Percentiles rank a stretch among this genome's conserved stretches.
Conservation (phyloP, 441 rosid species). For the Raphanus hybrid region DNA sequence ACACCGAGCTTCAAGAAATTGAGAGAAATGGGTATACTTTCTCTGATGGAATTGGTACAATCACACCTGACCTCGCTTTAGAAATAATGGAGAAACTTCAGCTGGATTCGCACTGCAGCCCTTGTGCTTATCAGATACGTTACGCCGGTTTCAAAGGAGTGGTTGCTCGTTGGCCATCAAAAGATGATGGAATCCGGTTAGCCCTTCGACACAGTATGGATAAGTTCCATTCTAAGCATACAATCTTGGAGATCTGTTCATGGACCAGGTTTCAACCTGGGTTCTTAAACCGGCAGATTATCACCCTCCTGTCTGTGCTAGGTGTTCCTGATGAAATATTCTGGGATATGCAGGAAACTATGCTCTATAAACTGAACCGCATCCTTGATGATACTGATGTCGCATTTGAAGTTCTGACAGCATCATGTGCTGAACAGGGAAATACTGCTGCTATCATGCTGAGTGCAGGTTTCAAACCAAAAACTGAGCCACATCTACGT, state of each 20-base stretch:
- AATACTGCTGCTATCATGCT: slow-evolving; percentile 88
- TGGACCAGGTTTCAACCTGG: slow-evolving; percentile 99
- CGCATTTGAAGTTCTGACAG: slow-evolving; percentile 85
- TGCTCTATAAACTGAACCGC: slow-evolving; percentile 68
- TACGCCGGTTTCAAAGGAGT: slow-evolving; percentile 97
- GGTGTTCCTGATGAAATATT: slow-evolving; percentile 73
- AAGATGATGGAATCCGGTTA: slow-evolving; percentile 61
- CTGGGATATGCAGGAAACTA: slow-evolving; percentile 76
- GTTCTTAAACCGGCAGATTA: slow-evolving; percentile 89
- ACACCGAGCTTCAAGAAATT: slow-evolving; percentile 60
- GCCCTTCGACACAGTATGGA: slow-evolving; percentile 78
- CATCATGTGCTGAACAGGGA: slow-evolving; percentile 86
- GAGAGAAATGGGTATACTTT: slow-evolving; percentile 63
- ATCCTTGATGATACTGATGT: slow-evolving; percentile 73
- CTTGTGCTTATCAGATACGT: slow-evolving; percentile 92
- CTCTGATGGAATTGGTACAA: slow-evolving; percentile 93
- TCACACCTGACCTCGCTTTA: slow-evolving; percentile 80
- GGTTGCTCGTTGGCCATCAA: slow-evolving; percentile 90
- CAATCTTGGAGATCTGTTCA: slow-evolving; percentile 82
- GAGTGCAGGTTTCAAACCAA: slow-evolving; percentile 89
- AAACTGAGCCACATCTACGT: slow-evolving; percentile 79
- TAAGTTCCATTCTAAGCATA: slow-evolving; percentile 72
- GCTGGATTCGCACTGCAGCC: slow-evolving; percentile 59
- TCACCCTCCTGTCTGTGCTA: slow-evolving; percentile 70
- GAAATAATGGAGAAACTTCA: slow-evolving; percentile 77